Evolutionary conservation across 2,329 filamentous ascomycete genomes (phyloP), one percentile per base, ranked within the genome.

Genomic region (Colletotrichum cereale): DNA sequence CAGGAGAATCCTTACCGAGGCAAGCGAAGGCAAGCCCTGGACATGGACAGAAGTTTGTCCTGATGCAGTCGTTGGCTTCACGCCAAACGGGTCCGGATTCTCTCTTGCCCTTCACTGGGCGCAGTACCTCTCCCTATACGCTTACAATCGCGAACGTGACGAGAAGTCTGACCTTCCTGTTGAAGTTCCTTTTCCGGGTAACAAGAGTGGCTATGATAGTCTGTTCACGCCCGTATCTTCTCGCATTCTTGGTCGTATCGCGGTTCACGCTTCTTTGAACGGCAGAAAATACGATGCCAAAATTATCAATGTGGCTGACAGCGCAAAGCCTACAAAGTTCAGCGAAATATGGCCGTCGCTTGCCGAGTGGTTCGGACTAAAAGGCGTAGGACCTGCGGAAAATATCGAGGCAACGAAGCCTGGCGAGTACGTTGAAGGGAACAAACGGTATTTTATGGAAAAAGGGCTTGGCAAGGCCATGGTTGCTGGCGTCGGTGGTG

Each of bases 71-170:
- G 75, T 83, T 12, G 82, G 81, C 1, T 83, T 83, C 67, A 82
- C 79, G 2, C 82, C 82, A 3, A 80, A 81, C 31, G 81, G 81
- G 5, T 82, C 80, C 0, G 77, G 76, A 10, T 83, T 76, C 61
- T 79, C 77, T 0, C 74, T 84, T 3, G 80, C 81, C 0, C 75
- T 82, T 1, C 81, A 83, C 73, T 84, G 81, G 82, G 80, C 78
- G 1, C 80, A 82, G 68, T 83, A 82, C 42, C 77, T 83, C 1
- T 81, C 80, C 6, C 73, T 83, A 1, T 82, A 80, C 52, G 78
- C 78, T 1, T 63, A 76, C 47, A 79, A 78, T 5, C 75, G 81
- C 48, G 73, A 75, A 0, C 62, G 74, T 40, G 14, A 48, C 50
- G 14, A 0, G 1, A 14, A 8, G 0, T 10, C 2, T 16, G 40